Conservation (phyloP, 495 filamentous ascomycete species). For the Penicillium paxilli region DNA sequence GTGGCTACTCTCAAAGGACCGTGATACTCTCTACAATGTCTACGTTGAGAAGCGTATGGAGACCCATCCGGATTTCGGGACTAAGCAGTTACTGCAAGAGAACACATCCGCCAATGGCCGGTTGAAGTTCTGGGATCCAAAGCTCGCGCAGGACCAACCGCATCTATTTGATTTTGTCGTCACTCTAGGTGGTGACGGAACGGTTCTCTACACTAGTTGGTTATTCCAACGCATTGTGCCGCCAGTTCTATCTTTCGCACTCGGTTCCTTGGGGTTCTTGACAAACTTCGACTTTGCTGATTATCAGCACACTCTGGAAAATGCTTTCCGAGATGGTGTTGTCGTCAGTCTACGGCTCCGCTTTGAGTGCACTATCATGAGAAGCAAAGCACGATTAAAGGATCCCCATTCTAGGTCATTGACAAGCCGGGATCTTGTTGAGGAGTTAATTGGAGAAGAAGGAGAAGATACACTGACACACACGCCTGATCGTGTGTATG, state of each 20-base stretch:
- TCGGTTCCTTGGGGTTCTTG: slow-evolving; percentile 91
- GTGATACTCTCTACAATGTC: slow-evolving; percentile 69
- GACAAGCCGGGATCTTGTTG: slow-evolving; percentile 68
- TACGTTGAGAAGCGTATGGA: slow-evolving; percentile 75
- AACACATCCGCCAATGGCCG: slow-evolving; percentile 57
- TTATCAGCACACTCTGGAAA: slow-evolving; percentile 66
- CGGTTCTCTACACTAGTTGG: slow-evolving; percentile 94
- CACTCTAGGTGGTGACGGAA: slow-evolving; percentile 95
- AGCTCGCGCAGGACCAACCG: slow-evolving; percentile 72
- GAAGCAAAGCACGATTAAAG: slow-evolving; percentile 54
- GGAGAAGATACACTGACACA: slow-evolving; percentile 79
- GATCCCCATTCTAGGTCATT: slow-evolving; percentile 21
- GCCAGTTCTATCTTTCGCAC: slow-evolving; percentile 84
- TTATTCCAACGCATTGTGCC: slow-evolving; percentile 96
- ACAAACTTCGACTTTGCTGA: slow-evolving; percentile 92
- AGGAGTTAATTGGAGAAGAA: slow-evolving; percentile 85
- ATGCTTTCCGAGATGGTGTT: slow-evolving; percentile 79
- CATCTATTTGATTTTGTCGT: slow-evolving; percentile 92
- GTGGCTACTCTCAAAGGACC: slow-evolving; percentile 82
- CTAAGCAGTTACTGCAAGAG: slow-evolving; percentile 56
- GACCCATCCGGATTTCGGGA: slow-evolving; percentile 70
- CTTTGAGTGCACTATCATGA: slow-evolving; percentile 95
- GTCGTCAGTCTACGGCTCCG: slow-evolving; percentile 83
- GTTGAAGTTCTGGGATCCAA: slow-evolving; percentile 79
- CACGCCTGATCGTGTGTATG: slow-evolving; percentile 73